Percentiles rank a stretch among this genome's conserved stretches.
These are phyloP conservation scores for Acanthamoeba royreba DNA, from an alignment of 208 protist species.

Conservation along the genomic window DNA sequence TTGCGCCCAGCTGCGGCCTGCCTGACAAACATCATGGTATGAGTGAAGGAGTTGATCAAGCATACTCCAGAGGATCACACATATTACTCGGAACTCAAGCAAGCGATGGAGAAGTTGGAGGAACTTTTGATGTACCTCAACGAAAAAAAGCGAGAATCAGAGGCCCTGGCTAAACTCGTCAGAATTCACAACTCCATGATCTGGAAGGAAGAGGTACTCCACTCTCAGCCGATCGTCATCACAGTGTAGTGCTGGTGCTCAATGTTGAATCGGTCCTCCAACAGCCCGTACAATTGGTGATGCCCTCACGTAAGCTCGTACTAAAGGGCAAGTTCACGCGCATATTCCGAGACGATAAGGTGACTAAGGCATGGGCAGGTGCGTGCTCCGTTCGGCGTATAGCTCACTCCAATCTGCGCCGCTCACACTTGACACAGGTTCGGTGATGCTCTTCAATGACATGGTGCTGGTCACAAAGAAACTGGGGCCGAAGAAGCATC, in stretches of 20 bases:
- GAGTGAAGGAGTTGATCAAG: conserved; percentile 40
- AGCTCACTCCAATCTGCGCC: not conserved
- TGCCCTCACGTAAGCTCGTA: not conserved
- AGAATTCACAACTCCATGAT: not conserved
- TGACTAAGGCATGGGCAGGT: not conserved
- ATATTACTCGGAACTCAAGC: not conserved
- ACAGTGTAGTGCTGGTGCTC: not conserved
- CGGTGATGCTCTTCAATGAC: not conserved
- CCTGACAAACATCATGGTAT: too few species aligned
- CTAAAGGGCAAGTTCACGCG: not conserved
- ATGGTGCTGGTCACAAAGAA: not conserved
- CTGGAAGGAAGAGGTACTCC: not conserved
- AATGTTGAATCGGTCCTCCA: not conserved
- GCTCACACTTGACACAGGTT: not conserved
- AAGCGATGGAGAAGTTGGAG: not conserved
- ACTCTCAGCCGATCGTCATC: not conserved
- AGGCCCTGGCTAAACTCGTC: not conserved
- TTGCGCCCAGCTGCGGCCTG: not conserved
- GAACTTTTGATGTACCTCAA: not conserved
- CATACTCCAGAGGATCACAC: not conserved
- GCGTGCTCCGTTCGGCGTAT: too few species aligned
- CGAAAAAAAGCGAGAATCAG: not conserved
- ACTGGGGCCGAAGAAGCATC: not conserved
- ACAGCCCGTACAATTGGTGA: not conserved
- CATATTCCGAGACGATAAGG: not conserved